Conservation (phyloP, 805 yeast genomes). For the Ogataea haglerorum region DNA sequence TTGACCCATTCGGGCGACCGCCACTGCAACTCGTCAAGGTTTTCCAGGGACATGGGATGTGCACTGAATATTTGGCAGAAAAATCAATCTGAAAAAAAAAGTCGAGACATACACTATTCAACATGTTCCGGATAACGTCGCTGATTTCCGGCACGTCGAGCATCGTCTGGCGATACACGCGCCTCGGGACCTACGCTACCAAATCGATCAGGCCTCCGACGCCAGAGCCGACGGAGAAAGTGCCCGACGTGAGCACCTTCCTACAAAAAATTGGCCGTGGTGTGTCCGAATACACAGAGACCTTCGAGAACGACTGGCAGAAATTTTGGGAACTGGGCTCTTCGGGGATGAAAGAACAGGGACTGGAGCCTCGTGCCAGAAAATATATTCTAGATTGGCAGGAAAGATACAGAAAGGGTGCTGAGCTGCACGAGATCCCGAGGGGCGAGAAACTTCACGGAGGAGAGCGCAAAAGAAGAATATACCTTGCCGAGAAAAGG, state of each 20-base stretch:
- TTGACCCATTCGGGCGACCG: slow-evolving; percentile 97
- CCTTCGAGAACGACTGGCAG: slow-evolving; percentile 68
- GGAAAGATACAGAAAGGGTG: slow-evolving; percentile 59
- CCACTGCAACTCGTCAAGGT: slow-evolving; percentile 91
- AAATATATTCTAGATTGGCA: slow-evolving; percentile 72
- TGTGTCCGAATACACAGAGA: slow-evolving; percentile 60
- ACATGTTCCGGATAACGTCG: slow-evolving; percentile 5
- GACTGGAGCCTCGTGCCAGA: slow-evolving; percentile 70
- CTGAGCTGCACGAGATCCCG: slow-evolving; percentile 49
- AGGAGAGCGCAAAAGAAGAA: slow-evolving; percentile 79
- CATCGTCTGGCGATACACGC: background rate
- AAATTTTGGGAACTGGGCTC: slow-evolving; percentile 58
- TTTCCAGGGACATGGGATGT: slow-evolving; percentile 21
- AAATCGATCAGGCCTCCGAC: slow-evolving; percentile 10
- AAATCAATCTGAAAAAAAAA: slow-evolving; percentile 2
- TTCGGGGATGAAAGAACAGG: slow-evolving; percentile 62
- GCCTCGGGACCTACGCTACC: slow-evolving; percentile 1
- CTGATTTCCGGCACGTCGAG: background rate
- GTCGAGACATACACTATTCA: background rate
- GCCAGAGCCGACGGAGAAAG: slow-evolving; percentile 49
- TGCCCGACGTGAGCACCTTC: slow-evolving; percentile 73
- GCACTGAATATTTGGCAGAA: slow-evolving; percentile 1
- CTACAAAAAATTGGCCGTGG: slow-evolving; percentile 77
- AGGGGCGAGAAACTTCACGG: slow-evolving; percentile 73
- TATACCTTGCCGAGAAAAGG: slow-evolving; percentile 57